Base-by-base conservation (phyloP, 192 early-diverging fungal genomes). In the Paraglomus brasilianum region DNA sequence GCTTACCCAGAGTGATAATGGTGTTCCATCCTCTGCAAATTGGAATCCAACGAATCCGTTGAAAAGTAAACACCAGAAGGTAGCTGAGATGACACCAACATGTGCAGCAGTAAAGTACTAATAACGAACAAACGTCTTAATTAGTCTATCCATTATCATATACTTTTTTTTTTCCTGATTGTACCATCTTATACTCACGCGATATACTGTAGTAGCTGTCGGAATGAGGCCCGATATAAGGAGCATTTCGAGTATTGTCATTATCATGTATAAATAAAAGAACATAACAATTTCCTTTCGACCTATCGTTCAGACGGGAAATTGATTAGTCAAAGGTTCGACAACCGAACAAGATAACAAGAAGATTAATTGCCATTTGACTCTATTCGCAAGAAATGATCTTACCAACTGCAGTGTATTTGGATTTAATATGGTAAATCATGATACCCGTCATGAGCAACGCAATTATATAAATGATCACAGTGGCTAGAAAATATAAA, bases 361-460 rank as follows among this genome's bases (percentile, higher is more conserved):
- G 1, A 30, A 30, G 30, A 30, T 30, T 3, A 30, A 30, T 30
- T 3, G 30, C 30, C 30, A 30, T 30, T 30, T 30, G 30, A 30
- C 30, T 30, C 30, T 30, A 2, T 30, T 1, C 30, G 30, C 30
- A 40, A 30, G 41, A 36, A 8, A 44, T 38, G 9, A 57, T 77
- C 85, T 74, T 77, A 89, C 90, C 96, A 22, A 98, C 93, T 39
- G 96, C 96, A 22, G 96, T 98, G 83, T 95, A 97, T 83, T 98
- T 98, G 49, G 89, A 91, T 67, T 89, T 90, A 74, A 98, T 92
- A 79, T 98, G 95, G 70, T 91, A 92, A 75, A 98, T 96, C 96
- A 98, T 98, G 74, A 95, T 95, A 62, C 86, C 81, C 7, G 96
- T 95, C 96, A 98, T 98, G 70, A 94, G 78, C 66, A 98, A 80